Percentiles rank a stretch among this genome's conserved stretches.
Conservation (phyloP, 805 yeast species). For the Candida vartiovaarae region DNA sequence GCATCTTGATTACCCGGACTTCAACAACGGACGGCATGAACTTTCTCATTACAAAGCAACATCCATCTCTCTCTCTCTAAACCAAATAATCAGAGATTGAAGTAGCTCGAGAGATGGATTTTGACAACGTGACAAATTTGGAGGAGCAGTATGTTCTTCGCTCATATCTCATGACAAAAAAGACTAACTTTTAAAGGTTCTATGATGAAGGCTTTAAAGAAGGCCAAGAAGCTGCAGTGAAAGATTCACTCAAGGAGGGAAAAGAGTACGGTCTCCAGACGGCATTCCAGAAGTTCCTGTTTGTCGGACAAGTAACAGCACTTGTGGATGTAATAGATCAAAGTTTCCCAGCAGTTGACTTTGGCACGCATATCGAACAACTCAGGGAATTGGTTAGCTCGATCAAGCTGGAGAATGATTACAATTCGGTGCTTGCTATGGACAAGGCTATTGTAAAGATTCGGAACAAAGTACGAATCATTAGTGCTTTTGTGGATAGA, state of each 20-base stretch:
- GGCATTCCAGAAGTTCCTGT: constrained; percentile 61
- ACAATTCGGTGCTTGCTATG: constrained; percentile 45
- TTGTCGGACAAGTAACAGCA: constrained; percentile 64
- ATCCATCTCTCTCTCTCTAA: too few species aligned
- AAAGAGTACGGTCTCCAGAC: constrained; percentile 79
- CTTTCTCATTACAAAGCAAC: too few species aligned
- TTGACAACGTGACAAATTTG: constrained; percentile 50
- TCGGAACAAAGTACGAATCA: constrained; percentile 52
- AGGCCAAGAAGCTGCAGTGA: constrained; percentile 57
- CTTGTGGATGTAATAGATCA: constrained; percentile 26
- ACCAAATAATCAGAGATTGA: too few species aligned
- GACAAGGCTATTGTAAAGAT: constrained; percentile 48
- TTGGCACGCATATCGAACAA: constrained; percentile 18
- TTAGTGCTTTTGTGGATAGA: constrained; percentile 30
- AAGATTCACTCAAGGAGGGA: constrained; percentile 64
- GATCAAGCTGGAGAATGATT: constrained; percentile 40
- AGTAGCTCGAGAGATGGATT: constrained; percentile 23
- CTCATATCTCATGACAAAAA: background rate
- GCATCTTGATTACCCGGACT: too few species aligned
- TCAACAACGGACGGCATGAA: too few species aligned
- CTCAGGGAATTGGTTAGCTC: constrained; percentile 24
- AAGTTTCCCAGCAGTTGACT: background rate
- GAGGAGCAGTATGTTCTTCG: constrained; percentile 39
- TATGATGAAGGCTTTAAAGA: constrained; percentile 67
- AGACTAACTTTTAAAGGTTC: constrained; percentile 23